Evolutionary conservation across 2,329 filamentous ascomycete species (phyloP).

Genomic region (Microsporum audouinii): DNA sequence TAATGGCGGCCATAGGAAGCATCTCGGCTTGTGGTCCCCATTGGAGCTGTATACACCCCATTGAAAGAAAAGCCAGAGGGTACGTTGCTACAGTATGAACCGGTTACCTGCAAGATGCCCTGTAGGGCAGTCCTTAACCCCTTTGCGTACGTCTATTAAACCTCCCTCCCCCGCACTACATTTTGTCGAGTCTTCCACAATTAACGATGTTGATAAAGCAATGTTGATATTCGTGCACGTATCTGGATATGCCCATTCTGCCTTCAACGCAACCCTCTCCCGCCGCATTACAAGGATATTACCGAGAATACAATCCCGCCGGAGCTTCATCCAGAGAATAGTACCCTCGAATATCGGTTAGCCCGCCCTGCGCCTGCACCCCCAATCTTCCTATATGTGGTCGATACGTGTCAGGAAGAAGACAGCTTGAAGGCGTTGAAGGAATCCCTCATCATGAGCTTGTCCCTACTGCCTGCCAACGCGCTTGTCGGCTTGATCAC

Average conservation of each 20-base stretch:
- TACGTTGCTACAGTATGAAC: slow-evolving; percentile 84
- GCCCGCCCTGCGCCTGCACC: slow-evolving; percentile 51
- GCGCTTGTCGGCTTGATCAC: slow-evolving; percentile 55
- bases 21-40: slow-evolving; percentile 85
- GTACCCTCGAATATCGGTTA: slow-evolving; percentile 56
- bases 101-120: slow-evolving; percentile 89
- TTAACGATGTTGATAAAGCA: slow-evolving; percentile 29
- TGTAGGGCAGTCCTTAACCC: slow-evolving; percentile 94
- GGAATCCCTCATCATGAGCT: slow-evolving; percentile 56
- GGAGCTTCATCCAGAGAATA: slow-evolving; percentile 53
- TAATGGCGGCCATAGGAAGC: slow-evolving; percentile 55
- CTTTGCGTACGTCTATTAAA: slow-evolving; percentile 59
- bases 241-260: slow-evolving; percentile 62
- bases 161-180: neutral
- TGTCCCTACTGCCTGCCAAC: slow-evolving; percentile 52
- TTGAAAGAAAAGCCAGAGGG: slow-evolving; percentile 81
- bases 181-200: neutral
- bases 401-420: slow-evolving; percentile 58
- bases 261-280: slow-evolving; percentile 53
- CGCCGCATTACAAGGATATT: slow-evolving; percentile 59
- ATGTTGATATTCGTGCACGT: slow-evolving; percentile 54
- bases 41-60: slow-evolving; percentile 89
- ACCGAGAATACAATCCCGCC: slow-evolving; percentile 54
- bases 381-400: slow-evolving; percentile 58
- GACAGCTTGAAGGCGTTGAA: slow-evolving; percentile 56